A percentile compares a stretch with the other conserved stretches of the same genome.
phyloP scores from a whole-genome alignment of 805 yeast genomes.

The Candida insectorum region DNA sequence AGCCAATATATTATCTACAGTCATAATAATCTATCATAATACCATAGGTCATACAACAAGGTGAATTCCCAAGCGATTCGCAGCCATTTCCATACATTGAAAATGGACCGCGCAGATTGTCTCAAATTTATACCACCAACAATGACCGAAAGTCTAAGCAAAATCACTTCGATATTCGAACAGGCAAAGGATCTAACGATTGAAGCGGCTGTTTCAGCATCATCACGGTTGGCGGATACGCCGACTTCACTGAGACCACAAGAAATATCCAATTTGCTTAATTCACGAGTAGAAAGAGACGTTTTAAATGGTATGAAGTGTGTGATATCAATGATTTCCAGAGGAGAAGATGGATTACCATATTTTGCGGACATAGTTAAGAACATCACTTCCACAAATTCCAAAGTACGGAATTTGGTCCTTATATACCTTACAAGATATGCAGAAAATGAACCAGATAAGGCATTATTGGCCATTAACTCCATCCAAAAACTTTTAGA shows the following conservation, averaged over 20 bases:
- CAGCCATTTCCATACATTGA: no score
- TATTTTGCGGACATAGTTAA: conserved; percentile 86
- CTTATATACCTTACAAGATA: conserved; percentile 69
- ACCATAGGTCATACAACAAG: no score
- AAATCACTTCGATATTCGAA: conserved; percentile 69
- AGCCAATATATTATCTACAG: no score
- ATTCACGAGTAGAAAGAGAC: conserved; percentile 62
- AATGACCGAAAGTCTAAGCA: conserved; percentile 52
- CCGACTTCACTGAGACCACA: conserved; percentile 56
- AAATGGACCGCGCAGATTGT: no score
- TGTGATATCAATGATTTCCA: conserved; percentile 35
- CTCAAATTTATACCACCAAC: background rate
- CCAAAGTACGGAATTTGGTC: conserved; percentile 71
- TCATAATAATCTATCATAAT: no score
- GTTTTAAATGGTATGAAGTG: conserved; percentile 40
- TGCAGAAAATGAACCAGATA: conserved; percentile 82
- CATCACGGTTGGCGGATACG: conserved; percentile 61
- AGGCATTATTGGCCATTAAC: conserved; percentile 86
- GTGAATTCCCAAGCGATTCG: no score
- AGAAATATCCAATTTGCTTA: conserved; percentile 64
- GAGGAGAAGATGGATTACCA: conserved; percentile 38
- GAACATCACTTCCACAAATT: conserved; percentile 65
- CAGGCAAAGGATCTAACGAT: conserved; percentile 75
- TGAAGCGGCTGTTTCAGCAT: conserved; percentile 80
- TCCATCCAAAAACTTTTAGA: conserved; percentile 81